Percentiles rank a stretch among this genome's conserved stretches.
phyloP scores from a whole-genome alignment of 2,329 filamentous ascomycete species.

The Aspergillus fumigatus region DNA sequence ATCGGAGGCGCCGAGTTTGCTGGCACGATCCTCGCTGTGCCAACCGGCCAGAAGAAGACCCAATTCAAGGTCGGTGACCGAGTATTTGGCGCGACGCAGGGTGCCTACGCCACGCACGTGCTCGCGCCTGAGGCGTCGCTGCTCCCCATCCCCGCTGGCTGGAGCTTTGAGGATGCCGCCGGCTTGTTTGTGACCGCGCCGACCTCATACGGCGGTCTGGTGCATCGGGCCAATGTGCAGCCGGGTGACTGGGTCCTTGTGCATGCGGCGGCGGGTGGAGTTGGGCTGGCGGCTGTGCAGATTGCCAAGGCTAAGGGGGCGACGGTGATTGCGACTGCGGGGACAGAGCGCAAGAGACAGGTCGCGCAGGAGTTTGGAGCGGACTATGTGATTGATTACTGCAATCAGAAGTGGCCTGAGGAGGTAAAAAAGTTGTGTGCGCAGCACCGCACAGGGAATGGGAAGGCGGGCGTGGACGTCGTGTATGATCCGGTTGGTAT shows the following conservation, averaged over 20 bases:
- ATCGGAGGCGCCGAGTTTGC: slow-evolving; percentile 82
- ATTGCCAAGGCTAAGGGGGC: slow-evolving; percentile 90
- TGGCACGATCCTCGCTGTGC: slow-evolving; percentile 67
- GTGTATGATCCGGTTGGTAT: slow-evolving; percentile 93
- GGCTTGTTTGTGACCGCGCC: slow-evolving; percentile 90
- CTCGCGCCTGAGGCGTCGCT: slow-evolving; percentile 63
- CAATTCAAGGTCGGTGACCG: slow-evolving; percentile 71
- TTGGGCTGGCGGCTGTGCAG: slow-evolving; percentile 86
- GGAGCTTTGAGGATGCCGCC: slow-evolving; percentile 79
- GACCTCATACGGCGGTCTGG: slow-evolving; percentile 80
- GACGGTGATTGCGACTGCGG: slow-evolving; percentile 88
- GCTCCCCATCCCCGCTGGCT: slow-evolving; percentile 70
- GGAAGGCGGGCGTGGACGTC: slow-evolving; percentile 71
- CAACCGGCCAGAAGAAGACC: slow-evolving; percentile 43
- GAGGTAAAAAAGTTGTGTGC: slow-evolving; percentile 65
- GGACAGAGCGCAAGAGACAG: slow-evolving; percentile 71
- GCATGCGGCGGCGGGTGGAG: slow-evolving; percentile 87
- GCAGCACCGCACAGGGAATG: slow-evolving; percentile 57
- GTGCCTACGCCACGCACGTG: slow-evolving; percentile 77
- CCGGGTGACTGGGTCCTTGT: slow-evolving; percentile 81
- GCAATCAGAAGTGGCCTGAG: slow-evolving; percentile 62
- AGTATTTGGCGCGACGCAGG: slow-evolving; percentile 83
- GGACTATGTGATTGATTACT: slow-evolving; percentile 77
- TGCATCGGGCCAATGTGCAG: slow-evolving; percentile 71
- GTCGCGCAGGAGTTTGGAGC: slow-evolving; percentile 78